Evolutionary conservation across 1,284 basidiomycete species (phyloP).

Genomic region (Sanghuangporus sanghuang): DNA sequence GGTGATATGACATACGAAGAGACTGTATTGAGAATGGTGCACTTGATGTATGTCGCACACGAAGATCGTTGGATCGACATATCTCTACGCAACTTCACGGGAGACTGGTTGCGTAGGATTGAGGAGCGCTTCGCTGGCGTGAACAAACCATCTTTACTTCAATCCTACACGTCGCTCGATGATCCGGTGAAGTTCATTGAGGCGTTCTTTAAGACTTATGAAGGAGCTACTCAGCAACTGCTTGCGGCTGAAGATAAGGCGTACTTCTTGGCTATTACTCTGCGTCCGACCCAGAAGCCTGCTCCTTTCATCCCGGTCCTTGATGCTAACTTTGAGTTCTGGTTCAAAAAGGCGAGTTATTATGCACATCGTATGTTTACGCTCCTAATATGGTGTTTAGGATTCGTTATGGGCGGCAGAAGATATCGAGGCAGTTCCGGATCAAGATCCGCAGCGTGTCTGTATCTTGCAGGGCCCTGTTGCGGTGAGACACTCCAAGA

Average conservation of each 20-base stretch:
- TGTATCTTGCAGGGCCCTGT: conserved; percentile 97
- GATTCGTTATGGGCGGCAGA: conserved; percentile 98
- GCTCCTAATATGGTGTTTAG: conserved; percentile 34
- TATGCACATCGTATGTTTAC: not conserved
- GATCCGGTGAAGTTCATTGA: conserved; percentile 77
- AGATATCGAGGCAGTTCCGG: conserved; percentile 97
- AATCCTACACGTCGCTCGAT: conserved; percentile 84
- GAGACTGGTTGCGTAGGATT: conserved; percentile 94
- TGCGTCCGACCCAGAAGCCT: conserved; percentile 96
- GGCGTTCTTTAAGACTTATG: conserved; percentile 83
- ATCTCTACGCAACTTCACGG: conserved; percentile 91
- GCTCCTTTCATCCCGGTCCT: conserved; percentile 98
- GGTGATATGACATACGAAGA: conserved; percentile 99
- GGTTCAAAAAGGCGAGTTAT: conserved; percentile 89
- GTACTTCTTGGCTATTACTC: conserved; percentile 92
- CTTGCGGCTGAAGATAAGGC: conserved; percentile 94
- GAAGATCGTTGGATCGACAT: conserved; percentile 92
- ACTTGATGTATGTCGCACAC: conserved; percentile 90
- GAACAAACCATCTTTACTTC: conserved; percentile 87
- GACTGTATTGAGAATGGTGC: conserved; percentile 84
- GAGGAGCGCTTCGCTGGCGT: conserved; percentile 98
- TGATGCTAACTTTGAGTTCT: conserved; percentile 90
- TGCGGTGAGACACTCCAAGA: conserved; percentile 81
- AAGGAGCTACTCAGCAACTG: conserved; percentile 78
- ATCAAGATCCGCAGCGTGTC: conserved; percentile 96